Base-by-base conservation (phyloP, 1,139 yeast species). In the Suhomyces ambrosiae region DNA sequence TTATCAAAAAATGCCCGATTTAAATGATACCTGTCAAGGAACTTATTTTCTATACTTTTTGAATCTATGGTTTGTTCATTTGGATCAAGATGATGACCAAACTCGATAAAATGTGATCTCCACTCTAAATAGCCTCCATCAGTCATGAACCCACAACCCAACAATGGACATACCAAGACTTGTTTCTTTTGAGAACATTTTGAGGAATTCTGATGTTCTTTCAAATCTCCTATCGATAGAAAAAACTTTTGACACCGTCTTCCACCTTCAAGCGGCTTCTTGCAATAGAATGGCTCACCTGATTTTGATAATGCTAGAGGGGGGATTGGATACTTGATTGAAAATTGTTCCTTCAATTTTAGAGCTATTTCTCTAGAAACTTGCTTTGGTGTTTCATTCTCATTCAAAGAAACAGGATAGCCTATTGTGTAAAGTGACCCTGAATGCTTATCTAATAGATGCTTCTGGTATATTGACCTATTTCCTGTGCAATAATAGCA, bases 91-190 rank as follows among this genome's bases (percentile, higher is more conserved):
- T 55, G 48, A 42, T 62, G 67, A 6, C 48, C 42, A 18, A 37
- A 41, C 2, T 42, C 46, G 7, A 58, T 45, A 30, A 68, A 54
- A 52, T 70, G 76, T 4, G 44, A 26, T 36, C 62, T 48, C 64
- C 68, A 67, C 21, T 56, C 63, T 11, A 50, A 39, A 43, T 65
- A 69, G 3, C 71, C 68, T 7, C 55, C 62, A 30, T 65, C 71
- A 0, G 74, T 65, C 57, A 64, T 59, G 42, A 49, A 68, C 3
- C 65, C 71, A 49, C 76, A 70, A 4, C 76, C 76, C 24, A 70
- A 47, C 15, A 69, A 42, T 2, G 76, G 74, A 44, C 76, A 69
- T 7, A 62, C 46, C 33, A 64, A 53, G 1, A 67, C 66, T 40
- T 64, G 72, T 11, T 48, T 53, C 37, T 55, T 59, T 7, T 44